Conservation (phyloP, 192 early-diverging fungal genomes). For the Backusella australiensis region DNA sequence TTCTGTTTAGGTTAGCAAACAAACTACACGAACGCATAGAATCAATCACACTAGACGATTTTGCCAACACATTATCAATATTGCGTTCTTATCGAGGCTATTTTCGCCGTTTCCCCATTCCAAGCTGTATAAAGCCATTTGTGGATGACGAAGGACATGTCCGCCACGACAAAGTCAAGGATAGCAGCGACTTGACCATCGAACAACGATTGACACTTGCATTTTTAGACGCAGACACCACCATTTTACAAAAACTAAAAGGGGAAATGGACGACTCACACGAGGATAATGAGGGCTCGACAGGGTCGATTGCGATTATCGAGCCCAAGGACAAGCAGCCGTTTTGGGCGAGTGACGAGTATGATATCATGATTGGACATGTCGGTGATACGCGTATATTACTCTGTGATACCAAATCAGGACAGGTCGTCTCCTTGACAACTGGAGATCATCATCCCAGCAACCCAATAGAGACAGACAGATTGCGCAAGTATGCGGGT, state of each 20-base stretch:
- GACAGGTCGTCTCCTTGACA: constrained; percentile 56
- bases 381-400: constrained; percentile 70
- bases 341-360: constrained; percentile 65
- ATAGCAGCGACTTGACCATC: constrained; percentile 45
- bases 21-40: constrained; percentile 55
- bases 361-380: constrained; percentile 61
- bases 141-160: constrained; percentile 17
- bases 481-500: constrained; percentile 65
- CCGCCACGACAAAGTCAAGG: background rate
- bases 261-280: background rate
- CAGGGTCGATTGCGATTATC: constrained; percentile 62
- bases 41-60: constrained; percentile 31
- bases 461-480: constrained; percentile 54
- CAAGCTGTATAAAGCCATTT: constrained; percentile 14
- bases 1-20: constrained; percentile 32
- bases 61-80: constrained; percentile 34
- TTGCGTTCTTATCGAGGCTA: constrained; percentile 45
- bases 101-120: constrained; percentile 43
- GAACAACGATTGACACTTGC: constrained; percentile 67
- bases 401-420: constrained; percentile 55
- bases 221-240: constrained; percentile 59
- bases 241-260: constrained; percentile 27
- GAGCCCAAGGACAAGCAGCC: constrained; percentile 60
- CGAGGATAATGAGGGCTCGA: constrained; percentile 58
- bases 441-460: constrained; percentile 65